Evolutionary conservation across 2,329 filamentous ascomycete genomes (phyloP).

Genomic region (Penicillium paneum): DNA sequence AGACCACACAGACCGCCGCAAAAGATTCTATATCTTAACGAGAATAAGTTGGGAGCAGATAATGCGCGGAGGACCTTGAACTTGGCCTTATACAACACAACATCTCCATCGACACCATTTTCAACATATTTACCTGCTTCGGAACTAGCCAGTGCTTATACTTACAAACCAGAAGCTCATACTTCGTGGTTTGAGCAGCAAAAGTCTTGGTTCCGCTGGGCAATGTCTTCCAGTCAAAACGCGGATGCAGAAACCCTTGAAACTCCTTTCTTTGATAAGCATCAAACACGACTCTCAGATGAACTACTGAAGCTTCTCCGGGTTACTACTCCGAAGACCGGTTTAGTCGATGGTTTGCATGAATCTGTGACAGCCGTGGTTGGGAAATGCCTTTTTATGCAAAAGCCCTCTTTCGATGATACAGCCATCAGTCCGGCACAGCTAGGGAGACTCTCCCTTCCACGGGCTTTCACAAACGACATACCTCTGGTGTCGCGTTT

Average conservation of each 20-base stretch:
- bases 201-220: slow-evolving; percentile 41
- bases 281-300: slow-evolving; percentile 31
- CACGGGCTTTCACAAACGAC: slow-evolving; percentile 34
- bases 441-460: slow-evolving; percentile 30
- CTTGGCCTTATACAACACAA: slow-evolving; percentile 26
- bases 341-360: slow-evolving; percentile 11
- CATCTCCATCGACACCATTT: slow-evolving; percentile 26
- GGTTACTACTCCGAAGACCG: slow-evolving; percentile 1
- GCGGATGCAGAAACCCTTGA: slow-evolving; percentile 15
- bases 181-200: slow-evolving; percentile 33
- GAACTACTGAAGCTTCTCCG: slow-evolving; percentile 34
- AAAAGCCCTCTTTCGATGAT: slow-evolving; percentile 22
- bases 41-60: slow-evolving; percentile 31
- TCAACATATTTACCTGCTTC: slow-evolving; percentile 36
- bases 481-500: slow-evolving; percentile 35
- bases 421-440: slow-evolving; percentile 27
- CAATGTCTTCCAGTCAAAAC: slow-evolving; percentile 25
- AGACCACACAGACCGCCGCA: slow-evolving; percentile 14
- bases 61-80: slow-evolving; percentile 36
- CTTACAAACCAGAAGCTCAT: slow-evolving; percentile 22
- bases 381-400: slow-evolving; percentile 40
- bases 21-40: slow-evolving; percentile 35
- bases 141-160: slow-evolving; percentile 26
- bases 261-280: slow-evolving; percentile 30
- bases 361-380: slow-evolving; percentile 38